Evolutionary conservation across 345 rosid species (phyloP), one percentile per base, ranked within the genome.

Genomic region (Microcos paniculata): DNA sequence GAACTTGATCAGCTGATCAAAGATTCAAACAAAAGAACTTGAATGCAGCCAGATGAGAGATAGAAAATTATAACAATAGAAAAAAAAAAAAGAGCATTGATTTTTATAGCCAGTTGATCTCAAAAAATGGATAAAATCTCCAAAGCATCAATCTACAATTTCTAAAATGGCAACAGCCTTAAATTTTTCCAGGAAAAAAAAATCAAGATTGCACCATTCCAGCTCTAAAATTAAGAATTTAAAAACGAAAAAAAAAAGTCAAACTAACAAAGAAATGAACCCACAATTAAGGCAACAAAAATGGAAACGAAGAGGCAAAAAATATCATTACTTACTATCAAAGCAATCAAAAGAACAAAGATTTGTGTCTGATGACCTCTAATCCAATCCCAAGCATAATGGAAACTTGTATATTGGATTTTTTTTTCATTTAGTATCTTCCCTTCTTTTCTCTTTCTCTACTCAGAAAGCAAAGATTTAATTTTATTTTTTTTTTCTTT

Each of bases 271-370:
- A 64, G 49, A 21, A 31, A 63, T 21, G 33, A 51, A 75, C 23
- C 45, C 40, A 76, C 16, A 40, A 42, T 56, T 11, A 56, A 23
- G 72, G 72, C 28, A 53, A 40, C 43, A 57, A 23, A 68, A 57
- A 79, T 6, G 76, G 76, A 48, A 73, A 62, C 21, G 56, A 62
- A 58, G 80, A 73, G 40, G n/a, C 55, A 40, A 40, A 10, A 75
- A 26, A 13, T 19, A 52, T 8, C 14, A 76, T 69, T 21, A 76
- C 86, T 78, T 73, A 84, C 84, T 1, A 78, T 52, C 46, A 63
- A 76, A 69, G 84, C 73, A 76, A 81, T 72, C 51, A n/a, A 24
- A 46, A 66, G 72, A 76, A 57, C 48, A 74, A 77, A 77, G 67
- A 64, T 62, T 42, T 46, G 77, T 68, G n/a, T 48, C 8, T 48